Conservation (phyloP, 768 basidiomycete species). For the Crucibulum laeve region DNA sequence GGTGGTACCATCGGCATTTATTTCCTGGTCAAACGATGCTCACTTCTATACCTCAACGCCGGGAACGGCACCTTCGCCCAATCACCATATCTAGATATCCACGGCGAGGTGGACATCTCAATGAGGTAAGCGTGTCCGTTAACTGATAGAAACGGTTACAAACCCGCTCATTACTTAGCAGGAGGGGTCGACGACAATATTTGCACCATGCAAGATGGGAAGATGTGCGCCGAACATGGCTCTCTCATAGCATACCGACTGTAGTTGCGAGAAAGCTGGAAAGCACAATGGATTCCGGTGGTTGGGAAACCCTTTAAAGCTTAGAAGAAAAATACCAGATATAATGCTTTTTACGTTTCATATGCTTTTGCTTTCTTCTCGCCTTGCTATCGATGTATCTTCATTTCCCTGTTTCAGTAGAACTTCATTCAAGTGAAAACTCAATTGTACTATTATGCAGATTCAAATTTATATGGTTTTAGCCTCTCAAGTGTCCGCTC, state of each 20-base stretch:
- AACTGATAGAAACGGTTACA: neutral
- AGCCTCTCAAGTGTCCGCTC: slow-evolving; percentile 36
- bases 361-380: too few species aligned
- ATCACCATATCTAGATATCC: slow-evolving; percentile 90
- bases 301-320: slow-evolving; percentile 85
- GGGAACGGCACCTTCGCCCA: slow-evolving; percentile 85
- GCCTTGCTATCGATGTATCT: too few species aligned
- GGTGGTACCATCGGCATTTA: slow-evolving; percentile 86
- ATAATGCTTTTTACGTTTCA: too few species aligned
- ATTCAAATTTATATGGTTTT: too few species aligned
- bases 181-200: slow-evolving; percentile 86
- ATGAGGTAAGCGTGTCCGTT: slow-evolving; percentile 61
- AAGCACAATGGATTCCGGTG: slow-evolving; percentile 82
- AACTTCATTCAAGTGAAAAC: too few species aligned
- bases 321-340: too few species aligned
- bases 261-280: slow-evolving; percentile 88
- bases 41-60: slow-evolving; percentile 84
- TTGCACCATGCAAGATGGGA: slow-evolving; percentile 85
- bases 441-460: too few species aligned
- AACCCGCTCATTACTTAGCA: slow-evolving; percentile 19
- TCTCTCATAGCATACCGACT: slow-evolving; percentile 86
- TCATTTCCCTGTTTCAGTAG: too few species aligned
- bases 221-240: slow-evolving; percentile 87
- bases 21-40: slow-evolving; percentile 89
- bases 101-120: slow-evolving; percentile 89